Evolutionary conservation across 345 rosid genomes (phyloP).

Genomic region (Ricinus communis): DNA sequence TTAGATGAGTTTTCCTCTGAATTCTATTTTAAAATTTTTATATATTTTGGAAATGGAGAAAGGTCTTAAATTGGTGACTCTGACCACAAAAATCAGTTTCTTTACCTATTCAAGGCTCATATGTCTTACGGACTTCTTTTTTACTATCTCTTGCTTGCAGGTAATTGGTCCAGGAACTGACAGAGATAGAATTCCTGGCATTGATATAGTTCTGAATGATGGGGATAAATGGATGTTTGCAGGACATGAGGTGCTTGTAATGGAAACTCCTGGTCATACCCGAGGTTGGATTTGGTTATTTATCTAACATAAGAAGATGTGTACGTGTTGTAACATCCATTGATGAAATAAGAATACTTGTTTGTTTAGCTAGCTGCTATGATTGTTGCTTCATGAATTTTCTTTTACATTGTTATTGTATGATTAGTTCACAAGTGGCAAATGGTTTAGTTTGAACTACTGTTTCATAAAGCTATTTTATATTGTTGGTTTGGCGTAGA

Average conservation of each 20-base stretch:
- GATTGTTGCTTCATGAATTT: not conserved
- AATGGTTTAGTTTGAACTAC: not conserved
- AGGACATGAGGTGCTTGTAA: conserved; percentile 81
- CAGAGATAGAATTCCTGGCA: conserved; percentile 81
- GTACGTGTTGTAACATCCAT: not conserved
- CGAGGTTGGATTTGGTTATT: conserved; percentile 50
- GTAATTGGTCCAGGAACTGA: conserved; percentile 88
- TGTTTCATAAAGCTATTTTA: too few relatives aligned
- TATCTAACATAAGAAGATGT: not conserved
- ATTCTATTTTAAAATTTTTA: too few relatives aligned
- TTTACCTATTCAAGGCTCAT: too few relatives aligned
- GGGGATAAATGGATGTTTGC: conserved; percentile 99
- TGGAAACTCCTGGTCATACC: conserved; percentile 97
- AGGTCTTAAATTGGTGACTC: too few relatives aligned
- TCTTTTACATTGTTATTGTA: not conserved
- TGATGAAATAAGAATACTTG: not conserved
- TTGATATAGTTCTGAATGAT: conserved; percentile 81
- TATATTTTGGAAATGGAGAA: too few relatives aligned
- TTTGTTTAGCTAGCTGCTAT: not conserved
- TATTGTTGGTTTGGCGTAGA: too few relatives aligned
- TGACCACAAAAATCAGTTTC: too few relatives aligned
- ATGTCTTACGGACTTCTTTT: not conserved
- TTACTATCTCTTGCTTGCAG: conserved; percentile 41
- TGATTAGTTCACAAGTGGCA: not conserved
- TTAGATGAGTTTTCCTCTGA: too few relatives aligned